Evolutionary conservation across 208 protist species (phyloP).

Genomic region (Trypanosoma cruzi): DNA sequence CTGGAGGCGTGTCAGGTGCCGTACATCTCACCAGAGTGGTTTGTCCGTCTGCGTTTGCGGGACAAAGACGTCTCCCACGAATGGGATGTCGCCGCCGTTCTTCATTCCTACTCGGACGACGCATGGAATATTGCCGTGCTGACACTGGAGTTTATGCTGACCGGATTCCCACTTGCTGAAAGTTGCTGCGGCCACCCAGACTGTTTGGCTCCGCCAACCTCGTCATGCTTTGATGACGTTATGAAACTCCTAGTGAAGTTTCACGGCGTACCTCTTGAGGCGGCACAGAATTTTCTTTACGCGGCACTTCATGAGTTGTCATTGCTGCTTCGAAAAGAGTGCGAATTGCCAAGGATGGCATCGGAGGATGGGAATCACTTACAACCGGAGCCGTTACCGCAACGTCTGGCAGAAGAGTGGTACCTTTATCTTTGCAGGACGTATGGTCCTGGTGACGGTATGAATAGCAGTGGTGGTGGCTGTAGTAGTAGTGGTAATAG

Average conservation of each 20-base stretch:
- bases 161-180: slow-evolving; percentile 35
- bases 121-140: slow-evolving; percentile 80
- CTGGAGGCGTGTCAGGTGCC: slow-evolving; percentile 38
- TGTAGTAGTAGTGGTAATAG: neutral
- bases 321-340: neutral
- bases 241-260: slow-evolving; percentile 25
- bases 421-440: slow-evolving; percentile 32
- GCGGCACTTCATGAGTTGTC: slow-evolving; percentile 53
- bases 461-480: neutral
- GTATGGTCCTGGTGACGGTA: slow-evolving; percentile 24
- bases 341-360: neutral
- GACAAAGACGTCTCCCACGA: neutral
- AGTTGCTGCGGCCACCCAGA: slow-evolving; percentile 27
- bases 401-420: slow-evolving; percentile 61
- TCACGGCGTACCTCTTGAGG: slow-evolving; percentile 33
- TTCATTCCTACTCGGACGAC: slow-evolving; percentile 73
- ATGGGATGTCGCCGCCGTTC: slow-evolving; percentile 1
- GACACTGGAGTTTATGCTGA: slow-evolving; percentile 59
- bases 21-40: slow-evolving; percentile 75
- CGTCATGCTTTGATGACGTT: slow-evolving; percentile 56
- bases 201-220: slow-evolving; percentile 17
- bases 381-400: slow-evolving; percentile 28
- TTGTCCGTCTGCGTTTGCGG: slow-evolving; percentile 9
- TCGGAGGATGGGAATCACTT: neutral
- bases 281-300: slow-evolving; percentile 79